Conservation (phyloP, 768 basidiomycete species). For the Podaxis sp. region DNA sequence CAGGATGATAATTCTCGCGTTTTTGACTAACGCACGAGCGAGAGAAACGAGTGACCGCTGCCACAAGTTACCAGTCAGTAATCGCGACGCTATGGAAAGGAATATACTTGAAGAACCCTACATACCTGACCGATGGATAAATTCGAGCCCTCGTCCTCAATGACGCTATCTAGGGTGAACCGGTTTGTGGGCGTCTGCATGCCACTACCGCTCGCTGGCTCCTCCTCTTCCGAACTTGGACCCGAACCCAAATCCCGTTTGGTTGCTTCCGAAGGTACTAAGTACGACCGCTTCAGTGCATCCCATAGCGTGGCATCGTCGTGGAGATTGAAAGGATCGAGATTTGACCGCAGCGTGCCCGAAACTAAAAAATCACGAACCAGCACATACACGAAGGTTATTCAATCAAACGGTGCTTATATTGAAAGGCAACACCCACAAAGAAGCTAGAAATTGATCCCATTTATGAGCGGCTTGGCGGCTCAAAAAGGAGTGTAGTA, state of each 20-base stretch:
- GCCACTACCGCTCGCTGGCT: slow-evolving; percentile 40
- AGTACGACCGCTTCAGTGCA: slow-evolving; percentile 80
- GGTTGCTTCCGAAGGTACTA: slow-evolving; percentile 40
- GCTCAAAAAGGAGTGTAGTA: slow-evolving; percentile 19
- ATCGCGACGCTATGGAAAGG: too few relatives aligned
- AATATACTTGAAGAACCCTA: background rate
- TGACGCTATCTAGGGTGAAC: slow-evolving; percentile 79
- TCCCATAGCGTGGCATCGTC: slow-evolving; percentile 87
- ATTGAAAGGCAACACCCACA: slow-evolving; percentile 34
- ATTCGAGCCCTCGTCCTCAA: slow-evolving; percentile 88
- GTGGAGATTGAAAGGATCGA: slow-evolving; percentile 84
- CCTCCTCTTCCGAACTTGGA: slow-evolving; percentile 29
- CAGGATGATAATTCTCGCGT: slow-evolving; percentile 80
- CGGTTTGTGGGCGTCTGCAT: slow-evolving; percentile 50
- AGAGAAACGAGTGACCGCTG: slow-evolving; percentile 83
- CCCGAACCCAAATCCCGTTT: slow-evolving; percentile 40
- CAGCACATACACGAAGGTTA: background rate
- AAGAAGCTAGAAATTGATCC: slow-evolving; percentile 36
- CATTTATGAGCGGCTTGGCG: slow-evolving; percentile 11
- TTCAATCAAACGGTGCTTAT: background rate
- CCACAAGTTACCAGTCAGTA: slow-evolving; percentile 1
- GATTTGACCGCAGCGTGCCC: slow-evolving; percentile 81
- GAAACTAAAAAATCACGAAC: slow-evolving; percentile 46
- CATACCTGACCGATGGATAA: slow-evolving; percentile 70
- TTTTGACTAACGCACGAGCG: slow-evolving; percentile 86